Percentiles rank a stretch among this genome's conserved stretches.
phyloP scores from a whole-genome alignment of 2,329 filamentous ascomycete species.

The Botrytis sinoallii region DNA sequence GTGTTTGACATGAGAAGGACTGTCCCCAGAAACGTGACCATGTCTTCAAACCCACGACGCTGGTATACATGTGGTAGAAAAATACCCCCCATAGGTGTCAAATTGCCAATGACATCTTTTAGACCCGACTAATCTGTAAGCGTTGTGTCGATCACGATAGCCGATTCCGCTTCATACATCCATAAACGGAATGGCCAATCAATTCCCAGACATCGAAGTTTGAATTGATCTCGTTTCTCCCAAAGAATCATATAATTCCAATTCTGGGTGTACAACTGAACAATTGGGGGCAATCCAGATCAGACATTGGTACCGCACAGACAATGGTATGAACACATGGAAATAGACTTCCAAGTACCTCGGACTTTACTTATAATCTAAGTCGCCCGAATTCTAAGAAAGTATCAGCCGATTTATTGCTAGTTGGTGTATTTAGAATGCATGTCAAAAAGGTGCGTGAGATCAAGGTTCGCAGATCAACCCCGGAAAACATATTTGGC shows the following conservation, averaged over 20 bases:
- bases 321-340: not conserved
- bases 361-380: not conserved
- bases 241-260: not conserved
- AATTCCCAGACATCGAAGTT: not conserved
- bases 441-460: not conserved
- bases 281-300: not conserved
- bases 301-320: not conserved
- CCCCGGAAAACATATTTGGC: not conserved
- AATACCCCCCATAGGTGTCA: not conserved
- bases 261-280: not conserved
- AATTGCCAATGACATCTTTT: too few relatives aligned
- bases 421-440: not conserved
- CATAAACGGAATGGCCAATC: too few relatives aligned
- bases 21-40: not conserved
- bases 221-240: not conserved
- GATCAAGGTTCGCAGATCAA: not conserved
- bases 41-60: not conserved
- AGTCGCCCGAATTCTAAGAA: not conserved
- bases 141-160: not conserved
- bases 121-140: not conserved
- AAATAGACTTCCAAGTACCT: not conserved
- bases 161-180: not conserved
- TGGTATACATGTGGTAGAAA: not conserved
- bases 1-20: not conserved
- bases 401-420: not conserved